Conservation (phyloP, 1,284 basidiomycete species). For the Fomitopsis pinicola region DNA sequence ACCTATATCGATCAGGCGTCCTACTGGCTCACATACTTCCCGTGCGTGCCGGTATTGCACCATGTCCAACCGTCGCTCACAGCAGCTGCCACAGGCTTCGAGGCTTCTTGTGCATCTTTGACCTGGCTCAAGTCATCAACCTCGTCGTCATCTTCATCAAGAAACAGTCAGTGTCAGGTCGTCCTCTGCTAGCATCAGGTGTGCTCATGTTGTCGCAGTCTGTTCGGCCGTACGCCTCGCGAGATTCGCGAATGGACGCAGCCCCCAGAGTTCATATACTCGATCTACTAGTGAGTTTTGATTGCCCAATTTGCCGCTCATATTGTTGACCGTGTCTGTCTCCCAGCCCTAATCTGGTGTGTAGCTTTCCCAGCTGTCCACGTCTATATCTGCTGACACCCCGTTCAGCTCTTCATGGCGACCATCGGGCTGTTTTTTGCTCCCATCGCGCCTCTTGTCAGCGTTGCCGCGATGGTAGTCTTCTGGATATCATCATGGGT, state of each 20-base stretch:
- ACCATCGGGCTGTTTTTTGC: slow-evolving; percentile 88
- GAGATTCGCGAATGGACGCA: slow-evolving; percentile 97
- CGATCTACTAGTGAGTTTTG: slow-evolving; percentile 76
- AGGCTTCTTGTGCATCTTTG: slow-evolving; percentile 91
- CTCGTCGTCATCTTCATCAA: slow-evolving; percentile 84
- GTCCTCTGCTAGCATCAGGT: not conserved
- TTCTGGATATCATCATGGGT: slow-evolving; percentile 83
- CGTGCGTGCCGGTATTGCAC: slow-evolving; percentile 41
- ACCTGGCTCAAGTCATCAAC: slow-evolving; percentile 94
- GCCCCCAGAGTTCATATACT: slow-evolving; percentile 90
- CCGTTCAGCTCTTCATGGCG: slow-evolving; percentile 72
- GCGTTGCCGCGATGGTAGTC: slow-evolving; percentile 69
- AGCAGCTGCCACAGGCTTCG: slow-evolving; percentile 54
- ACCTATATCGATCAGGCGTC: slow-evolving; percentile 83
- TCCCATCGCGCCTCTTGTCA: slow-evolving; percentile 86
- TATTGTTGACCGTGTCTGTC: not conserved
- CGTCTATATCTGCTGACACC: not conserved
- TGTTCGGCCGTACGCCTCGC: slow-evolving; percentile 94
- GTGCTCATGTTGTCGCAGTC: slow-evolving; percentile 33
- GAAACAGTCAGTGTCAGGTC: slow-evolving; percentile 45
- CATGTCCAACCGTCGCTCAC: not conserved
- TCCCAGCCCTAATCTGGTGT: slow-evolving; percentile 62
- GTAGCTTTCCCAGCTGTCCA: slow-evolving; percentile 8
- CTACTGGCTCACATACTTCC: slow-evolving; percentile 95
- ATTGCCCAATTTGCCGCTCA: not conserved